These are phyloP conservation scores for Mortierella sp. DNA, from an alignment of 371 early-diverging fungal species.

Conservation along the genomic window DNA sequence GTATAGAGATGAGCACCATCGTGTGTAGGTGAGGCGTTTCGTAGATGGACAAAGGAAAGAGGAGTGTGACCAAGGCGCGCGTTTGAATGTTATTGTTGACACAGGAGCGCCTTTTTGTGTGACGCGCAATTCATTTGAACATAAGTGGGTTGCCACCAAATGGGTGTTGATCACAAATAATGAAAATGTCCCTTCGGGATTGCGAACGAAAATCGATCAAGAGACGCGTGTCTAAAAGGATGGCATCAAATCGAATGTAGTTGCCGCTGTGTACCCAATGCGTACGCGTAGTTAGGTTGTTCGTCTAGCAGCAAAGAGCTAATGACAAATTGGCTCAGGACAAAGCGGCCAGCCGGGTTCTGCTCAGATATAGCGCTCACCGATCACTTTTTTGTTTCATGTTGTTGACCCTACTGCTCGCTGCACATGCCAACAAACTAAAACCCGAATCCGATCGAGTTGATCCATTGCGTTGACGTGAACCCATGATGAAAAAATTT, in stretches of 20 bases:
- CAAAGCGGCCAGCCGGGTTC: background rate
- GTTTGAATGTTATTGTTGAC: conserved; percentile 1
- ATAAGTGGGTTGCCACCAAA: background rate
- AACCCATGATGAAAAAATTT: background rate
- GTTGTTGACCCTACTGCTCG: background rate
- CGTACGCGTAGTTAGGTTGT: too few species aligned
- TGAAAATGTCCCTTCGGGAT: background rate
- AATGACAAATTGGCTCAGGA: too few species aligned
- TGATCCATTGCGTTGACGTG: background rate
- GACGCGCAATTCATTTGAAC: conserved; percentile 13
- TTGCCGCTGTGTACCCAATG: too few species aligned
- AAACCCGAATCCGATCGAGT: background rate
- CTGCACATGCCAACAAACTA: background rate
- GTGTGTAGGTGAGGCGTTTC: background rate
- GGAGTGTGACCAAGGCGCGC: background rate
- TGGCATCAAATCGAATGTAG: too few species aligned
- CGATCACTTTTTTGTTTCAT: background rate
- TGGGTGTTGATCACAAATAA: background rate
- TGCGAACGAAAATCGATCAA: too few species aligned
- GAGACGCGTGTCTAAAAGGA: too few species aligned
- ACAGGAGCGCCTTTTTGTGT: background rate
- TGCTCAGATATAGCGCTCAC: background rate
- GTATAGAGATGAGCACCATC: conserved; percentile 56
- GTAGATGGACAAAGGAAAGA: background rate
- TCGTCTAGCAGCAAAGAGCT: too few species aligned